These are phyloP conservation scores for Raddia distichophylla DNA, from an alignment of 176 grass and related monocot genomes.

Conservation along the genomic window DNA sequence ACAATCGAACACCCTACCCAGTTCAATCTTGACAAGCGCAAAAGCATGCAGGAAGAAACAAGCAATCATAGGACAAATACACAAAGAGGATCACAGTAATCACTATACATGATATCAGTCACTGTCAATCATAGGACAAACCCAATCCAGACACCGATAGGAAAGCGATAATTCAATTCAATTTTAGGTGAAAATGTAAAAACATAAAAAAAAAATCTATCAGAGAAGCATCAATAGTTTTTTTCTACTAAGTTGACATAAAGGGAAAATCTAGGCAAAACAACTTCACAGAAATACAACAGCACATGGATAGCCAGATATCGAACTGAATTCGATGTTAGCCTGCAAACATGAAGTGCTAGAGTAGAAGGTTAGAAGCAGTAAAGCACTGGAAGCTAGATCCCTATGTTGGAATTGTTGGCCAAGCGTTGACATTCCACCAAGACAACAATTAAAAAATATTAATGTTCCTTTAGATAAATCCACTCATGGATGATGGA, in stretches of 20 bases:
- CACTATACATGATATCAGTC: not conserved
- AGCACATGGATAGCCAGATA: not conserved
- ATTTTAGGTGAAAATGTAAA: not conserved
- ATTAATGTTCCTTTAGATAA: not conserved
- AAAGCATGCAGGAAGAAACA: slow-evolving; percentile 2
- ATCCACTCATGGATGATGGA: not conserved
- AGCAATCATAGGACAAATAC: not conserved
- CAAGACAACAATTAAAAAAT: not conserved
- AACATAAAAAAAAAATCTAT: not conserved
- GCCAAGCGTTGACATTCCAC: not conserved
- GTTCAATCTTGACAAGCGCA: not conserved
- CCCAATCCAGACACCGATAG: not conserved
- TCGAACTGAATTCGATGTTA: not conserved
- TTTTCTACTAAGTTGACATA: not conserved
- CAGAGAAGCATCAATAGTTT: not conserved
- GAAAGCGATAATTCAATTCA: not conserved
- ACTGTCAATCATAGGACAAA: too few relatives aligned
- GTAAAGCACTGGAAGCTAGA: not conserved
- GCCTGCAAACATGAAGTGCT: not conserved
- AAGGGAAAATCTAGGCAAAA: not conserved
- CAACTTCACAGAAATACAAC: not conserved
- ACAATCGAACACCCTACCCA: not conserved
- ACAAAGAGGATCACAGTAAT: not conserved
- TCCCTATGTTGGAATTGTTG: not conserved
- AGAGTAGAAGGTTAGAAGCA: not conserved